phyloP scores from a whole-genome alignment of 495 filamentous ascomycete genomes.

The Polyplosphaeria fusca region DNA sequence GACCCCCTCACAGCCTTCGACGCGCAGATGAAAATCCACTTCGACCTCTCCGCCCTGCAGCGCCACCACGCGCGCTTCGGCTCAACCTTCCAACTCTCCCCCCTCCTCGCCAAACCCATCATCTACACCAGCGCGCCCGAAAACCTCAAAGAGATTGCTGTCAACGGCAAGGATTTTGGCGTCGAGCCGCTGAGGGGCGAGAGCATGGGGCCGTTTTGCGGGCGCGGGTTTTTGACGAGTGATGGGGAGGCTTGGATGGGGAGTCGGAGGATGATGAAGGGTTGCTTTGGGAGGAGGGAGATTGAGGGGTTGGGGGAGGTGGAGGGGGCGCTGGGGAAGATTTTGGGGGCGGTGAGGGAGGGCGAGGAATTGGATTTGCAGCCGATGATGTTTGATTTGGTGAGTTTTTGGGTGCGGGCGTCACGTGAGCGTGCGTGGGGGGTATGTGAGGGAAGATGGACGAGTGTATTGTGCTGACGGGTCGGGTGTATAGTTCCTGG shows the following conservation, averaged over 20 bases:
- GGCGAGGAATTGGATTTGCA: neutral
- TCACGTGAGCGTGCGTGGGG: too few relatives aligned
- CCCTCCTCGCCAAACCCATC: neutral
- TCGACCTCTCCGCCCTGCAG: neutral
- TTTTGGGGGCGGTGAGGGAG: neutral
- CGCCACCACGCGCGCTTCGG: neutral
- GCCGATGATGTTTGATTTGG: neutral
- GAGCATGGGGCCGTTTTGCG: neutral
- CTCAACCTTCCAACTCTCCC: neutral
- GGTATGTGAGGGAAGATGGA: too few relatives aligned
- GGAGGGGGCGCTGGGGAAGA: neutral
- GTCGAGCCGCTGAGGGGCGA: neutral
- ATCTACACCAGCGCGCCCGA: neutral
- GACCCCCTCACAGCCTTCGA: neutral
- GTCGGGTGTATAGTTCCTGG: neutral
- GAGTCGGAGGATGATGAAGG: neutral
- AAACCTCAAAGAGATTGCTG: neutral
- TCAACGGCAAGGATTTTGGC: neutral
- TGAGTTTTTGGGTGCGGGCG: too few relatives aligned
- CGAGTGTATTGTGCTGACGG: neutral
- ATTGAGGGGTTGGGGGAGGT: neutral
- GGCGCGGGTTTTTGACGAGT: neutral
- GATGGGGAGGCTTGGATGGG: neutral
- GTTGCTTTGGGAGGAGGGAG: neutral
- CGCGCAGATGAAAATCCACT: neutral